Evolutionary conservation across 768 basidiomycete genomes (phyloP).

Genomic region (Mrakia gelida): DNA sequence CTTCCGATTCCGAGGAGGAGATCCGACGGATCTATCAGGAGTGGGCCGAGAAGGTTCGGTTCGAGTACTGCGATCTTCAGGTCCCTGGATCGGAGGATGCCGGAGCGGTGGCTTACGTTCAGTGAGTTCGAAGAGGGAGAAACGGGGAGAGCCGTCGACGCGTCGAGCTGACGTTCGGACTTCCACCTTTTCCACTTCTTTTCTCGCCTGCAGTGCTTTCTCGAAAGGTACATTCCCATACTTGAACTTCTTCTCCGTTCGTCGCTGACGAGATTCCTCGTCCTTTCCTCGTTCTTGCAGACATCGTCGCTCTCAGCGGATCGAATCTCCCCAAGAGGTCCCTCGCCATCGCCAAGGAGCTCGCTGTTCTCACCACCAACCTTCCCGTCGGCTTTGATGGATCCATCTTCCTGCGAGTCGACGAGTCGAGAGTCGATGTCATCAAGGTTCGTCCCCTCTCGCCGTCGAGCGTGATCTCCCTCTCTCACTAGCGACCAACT

Average conservation of each 20-base stretch:
- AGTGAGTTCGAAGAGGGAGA: background rate
- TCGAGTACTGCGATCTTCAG: conserved; percentile 58
- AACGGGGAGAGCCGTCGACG: too few species aligned
- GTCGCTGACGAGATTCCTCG: too few species aligned
- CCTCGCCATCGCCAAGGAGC: conserved; percentile 85
- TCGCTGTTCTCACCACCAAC: conserved; percentile 88
- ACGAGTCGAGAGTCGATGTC: conserved; percentile 84
- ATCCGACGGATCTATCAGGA: conserved; percentile 65
- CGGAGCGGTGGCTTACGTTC: conserved; percentile 17
- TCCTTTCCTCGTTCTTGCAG: background rate
- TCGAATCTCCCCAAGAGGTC: conserved; percentile 69
- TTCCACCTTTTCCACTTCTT: background rate
- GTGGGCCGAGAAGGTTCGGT: conserved; percentile 77
- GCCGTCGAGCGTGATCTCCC: too few species aligned
- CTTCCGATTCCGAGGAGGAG: background rate
- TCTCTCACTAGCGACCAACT: conserved; percentile 43
- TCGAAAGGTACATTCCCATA: too few species aligned
- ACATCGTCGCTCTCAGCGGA: conserved; percentile 1
- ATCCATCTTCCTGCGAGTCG: conserved; percentile 85
- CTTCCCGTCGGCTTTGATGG: conserved; percentile 93
- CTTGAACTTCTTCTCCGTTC: too few species aligned
- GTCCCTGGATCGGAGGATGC: conserved; percentile 1
- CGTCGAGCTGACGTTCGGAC: background rate
- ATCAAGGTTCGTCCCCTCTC: conserved; percentile 54
- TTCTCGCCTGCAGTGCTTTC: background rate